These are phyloP conservation scores for Citrullus mucosospermus DNA, from an alignment of 306 rosid genomes.

Conservation along the genomic window DNA sequence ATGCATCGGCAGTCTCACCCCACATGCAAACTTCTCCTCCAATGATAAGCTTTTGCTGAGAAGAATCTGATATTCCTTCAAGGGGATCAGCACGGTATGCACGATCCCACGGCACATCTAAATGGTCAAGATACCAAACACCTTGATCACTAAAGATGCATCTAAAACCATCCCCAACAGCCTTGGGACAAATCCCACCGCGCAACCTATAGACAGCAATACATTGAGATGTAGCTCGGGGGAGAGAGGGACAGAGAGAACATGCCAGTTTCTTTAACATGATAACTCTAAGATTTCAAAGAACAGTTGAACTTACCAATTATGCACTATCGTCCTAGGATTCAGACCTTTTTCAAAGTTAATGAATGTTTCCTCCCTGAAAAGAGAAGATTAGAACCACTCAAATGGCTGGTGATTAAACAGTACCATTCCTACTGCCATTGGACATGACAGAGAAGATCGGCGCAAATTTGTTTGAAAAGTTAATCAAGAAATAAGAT, in stretches of 20 bases:
- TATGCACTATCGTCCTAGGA: slow-evolving; percentile 78
- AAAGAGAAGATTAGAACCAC: slow-evolving; percentile 11
- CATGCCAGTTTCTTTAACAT: background rate
- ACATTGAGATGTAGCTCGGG: background rate
- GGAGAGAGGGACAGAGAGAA: background rate
- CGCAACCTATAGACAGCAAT: slow-evolving; percentile 49
- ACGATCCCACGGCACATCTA: slow-evolving; percentile 80
- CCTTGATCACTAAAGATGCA: slow-evolving; percentile 98
- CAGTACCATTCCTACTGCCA: background rate
- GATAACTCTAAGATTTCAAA: background rate
- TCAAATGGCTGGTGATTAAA: background rate
- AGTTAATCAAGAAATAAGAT: background rate
- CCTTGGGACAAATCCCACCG: slow-evolving; percentile 75
- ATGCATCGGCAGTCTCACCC: slow-evolving; percentile 78
- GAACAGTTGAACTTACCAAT: slow-evolving; percentile 51
- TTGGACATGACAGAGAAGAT: background rate
- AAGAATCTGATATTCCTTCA: slow-evolving; percentile 43
- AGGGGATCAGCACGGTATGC: slow-evolving; percentile 71
- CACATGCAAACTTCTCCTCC: slow-evolving; percentile 99
- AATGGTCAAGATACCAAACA: slow-evolving; percentile 90
- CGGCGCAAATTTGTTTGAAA: background rate
- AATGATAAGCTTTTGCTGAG: slow-evolving; percentile 61
- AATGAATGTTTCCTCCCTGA: slow-evolving; percentile 97
- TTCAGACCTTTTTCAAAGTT: slow-evolving; percentile 57
- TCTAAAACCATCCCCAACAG: slow-evolving; percentile 67